Conservation (phyloP, 768 basidiomycete species). For the Hypholoma fasciculare region DNA sequence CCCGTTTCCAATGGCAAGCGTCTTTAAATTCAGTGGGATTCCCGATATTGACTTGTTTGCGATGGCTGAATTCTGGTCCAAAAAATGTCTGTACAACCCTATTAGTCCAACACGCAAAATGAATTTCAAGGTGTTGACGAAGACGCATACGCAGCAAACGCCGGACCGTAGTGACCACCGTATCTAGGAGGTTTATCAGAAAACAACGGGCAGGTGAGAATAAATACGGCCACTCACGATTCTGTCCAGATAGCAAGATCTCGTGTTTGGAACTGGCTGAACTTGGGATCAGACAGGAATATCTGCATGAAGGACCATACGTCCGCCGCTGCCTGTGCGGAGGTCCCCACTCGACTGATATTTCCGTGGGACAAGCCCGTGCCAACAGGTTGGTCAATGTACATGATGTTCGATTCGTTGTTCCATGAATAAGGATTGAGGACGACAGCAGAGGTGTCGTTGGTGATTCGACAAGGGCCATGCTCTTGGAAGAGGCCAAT, state of each 20-base stretch:
- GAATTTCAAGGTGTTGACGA: too few relatives aligned
- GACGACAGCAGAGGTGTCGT: conserved; percentile 47
- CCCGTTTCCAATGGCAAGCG: conserved; percentile 61
- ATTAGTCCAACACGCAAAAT: background rate
- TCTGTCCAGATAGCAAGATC: conserved; percentile 66
- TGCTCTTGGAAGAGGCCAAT: conserved; percentile 73
- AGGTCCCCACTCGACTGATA: conserved; percentile 43
- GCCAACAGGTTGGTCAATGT: conserved; percentile 64
- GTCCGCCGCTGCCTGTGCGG: conserved; percentile 53
- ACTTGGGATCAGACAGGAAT: conserved; percentile 55
- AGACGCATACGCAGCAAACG: conserved; percentile 51
- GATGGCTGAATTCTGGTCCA: conserved; percentile 60
- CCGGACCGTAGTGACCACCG: conserved; percentile 48
- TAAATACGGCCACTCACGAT: conserved; percentile 34
- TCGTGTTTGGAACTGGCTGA: conserved; percentile 44
- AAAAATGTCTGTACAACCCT: conserved; percentile 40
- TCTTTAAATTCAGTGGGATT: conserved; percentile 51
- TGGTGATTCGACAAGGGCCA: conserved; percentile 76
- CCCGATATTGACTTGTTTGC: conserved; percentile 42
- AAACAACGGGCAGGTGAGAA: background rate
- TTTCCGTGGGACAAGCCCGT: conserved; percentile 63
- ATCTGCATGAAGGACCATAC: conserved; percentile 67
- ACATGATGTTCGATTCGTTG: conserved; percentile 53
- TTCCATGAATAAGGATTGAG: conserved; percentile 62
- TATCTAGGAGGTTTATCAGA: background rate